Percentiles rank a stretch among this genome's conserved stretches.
phyloP scores from a whole-genome alignment of 108 stramenopile genomes.

The Fragilariopsis cylindrus region DNA sequence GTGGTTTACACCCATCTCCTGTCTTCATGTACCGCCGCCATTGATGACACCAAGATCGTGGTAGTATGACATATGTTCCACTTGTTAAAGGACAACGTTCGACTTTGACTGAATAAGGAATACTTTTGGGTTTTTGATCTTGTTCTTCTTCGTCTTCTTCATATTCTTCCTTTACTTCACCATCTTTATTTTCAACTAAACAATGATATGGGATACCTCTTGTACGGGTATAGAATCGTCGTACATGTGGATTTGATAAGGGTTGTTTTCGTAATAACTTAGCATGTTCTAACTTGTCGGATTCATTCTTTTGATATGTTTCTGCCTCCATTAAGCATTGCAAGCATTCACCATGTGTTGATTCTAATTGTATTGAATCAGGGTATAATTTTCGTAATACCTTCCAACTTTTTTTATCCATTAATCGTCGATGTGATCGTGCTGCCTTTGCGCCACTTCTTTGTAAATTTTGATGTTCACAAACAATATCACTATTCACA shows the following conservation, averaged over 20 bases:
- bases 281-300: conserved; percentile 52
- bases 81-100: conserved; percentile 55
- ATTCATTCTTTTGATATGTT: conserved; percentile 55
- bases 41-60: conserved; percentile 76
- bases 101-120: neutral
- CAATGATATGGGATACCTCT: conserved; percentile 60
- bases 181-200: conserved; percentile 23
- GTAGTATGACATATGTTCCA: conserved; percentile 72
- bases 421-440: conserved; percentile 65
- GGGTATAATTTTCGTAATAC: conserved; percentile 82
- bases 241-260: conserved; percentile 61
- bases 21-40: conserved; percentile 87
- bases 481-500: conserved; percentile 75
- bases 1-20: conserved; percentile 69
- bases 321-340: conserved; percentile 73
- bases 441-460: conserved; percentile 60
- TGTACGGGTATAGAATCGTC: conserved; percentile 70
- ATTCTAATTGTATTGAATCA: conserved; percentile 62
- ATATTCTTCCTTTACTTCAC: neutral
- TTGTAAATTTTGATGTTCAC: conserved; percentile 49
- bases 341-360: conserved; percentile 62
- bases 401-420: conserved; percentile 90
- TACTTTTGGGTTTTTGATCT: neutral
- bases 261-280: conserved; percentile 68
- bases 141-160: neutral